Conservation (phyloP, 352 stramenopile genomes). For the Peronospora tabacina region DNA sequence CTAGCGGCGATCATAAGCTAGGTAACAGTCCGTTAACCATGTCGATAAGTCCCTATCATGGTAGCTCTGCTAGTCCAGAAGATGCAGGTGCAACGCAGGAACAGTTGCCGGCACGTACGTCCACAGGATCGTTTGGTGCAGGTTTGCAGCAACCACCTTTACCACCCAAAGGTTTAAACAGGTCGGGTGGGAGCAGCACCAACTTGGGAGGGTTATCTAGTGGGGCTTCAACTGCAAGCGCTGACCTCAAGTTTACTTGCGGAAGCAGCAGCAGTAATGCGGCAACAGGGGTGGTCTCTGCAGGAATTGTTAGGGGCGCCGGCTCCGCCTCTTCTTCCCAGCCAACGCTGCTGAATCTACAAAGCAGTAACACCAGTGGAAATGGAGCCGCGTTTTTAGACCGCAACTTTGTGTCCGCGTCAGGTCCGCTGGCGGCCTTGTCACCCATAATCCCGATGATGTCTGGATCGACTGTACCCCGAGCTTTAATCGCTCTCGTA, state of each 20-base stretch:
- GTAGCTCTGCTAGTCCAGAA: conserved; percentile 18
- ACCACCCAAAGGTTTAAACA: conserved; percentile 25
- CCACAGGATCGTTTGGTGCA: conserved; percentile 24
- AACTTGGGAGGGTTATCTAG: conserved; percentile 23
- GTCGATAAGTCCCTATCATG: conserved; percentile 23
- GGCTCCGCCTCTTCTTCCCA: conserved; percentile 21
- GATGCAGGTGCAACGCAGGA: conserved; percentile 16
- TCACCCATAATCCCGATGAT: conserved; percentile 41
- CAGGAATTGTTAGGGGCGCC: conserved; percentile 17
- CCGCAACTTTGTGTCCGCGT: conserved; percentile 30
- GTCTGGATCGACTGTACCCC: conserved; percentile 26
- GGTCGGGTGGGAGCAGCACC: conserved; percentile 16
- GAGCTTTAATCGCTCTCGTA: conserved; percentile 59
- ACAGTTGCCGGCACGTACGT: conserved; percentile 15
- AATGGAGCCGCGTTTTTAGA: conserved; percentile 7
- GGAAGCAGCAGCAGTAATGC: conserved; percentile 27
- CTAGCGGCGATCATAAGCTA: conserved; percentile 20
- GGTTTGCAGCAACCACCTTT: conserved; percentile 31
- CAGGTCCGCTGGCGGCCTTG: conserved; percentile 22
- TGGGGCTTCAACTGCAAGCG: conserved; percentile 5
- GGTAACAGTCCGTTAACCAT: conserved; percentile 16
- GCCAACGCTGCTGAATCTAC: conserved; percentile 15
- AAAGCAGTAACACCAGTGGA: conserved; percentile 9
- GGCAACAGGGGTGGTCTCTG: conserved; percentile 6
- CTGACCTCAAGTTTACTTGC: conserved; percentile 14